Conservation (phyloP, 305 asterid genomes). For the Fraxinus baroniana region DNA sequence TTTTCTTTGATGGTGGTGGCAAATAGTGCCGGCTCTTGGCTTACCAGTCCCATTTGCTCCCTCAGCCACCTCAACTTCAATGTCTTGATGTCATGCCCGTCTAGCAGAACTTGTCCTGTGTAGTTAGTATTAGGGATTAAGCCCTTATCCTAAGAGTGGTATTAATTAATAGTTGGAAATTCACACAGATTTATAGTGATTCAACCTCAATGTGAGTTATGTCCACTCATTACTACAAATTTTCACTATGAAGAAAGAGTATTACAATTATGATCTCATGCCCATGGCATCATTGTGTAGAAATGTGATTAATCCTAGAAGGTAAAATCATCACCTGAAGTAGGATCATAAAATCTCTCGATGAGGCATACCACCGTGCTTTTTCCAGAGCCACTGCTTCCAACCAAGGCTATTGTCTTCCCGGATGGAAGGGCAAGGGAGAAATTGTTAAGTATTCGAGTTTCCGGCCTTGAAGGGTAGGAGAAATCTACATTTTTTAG, state of each 20-base stretch:
- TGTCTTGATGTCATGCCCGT: conserved; percentile 76
- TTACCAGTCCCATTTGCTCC: conserved; percentile 92
- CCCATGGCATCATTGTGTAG: background rate
- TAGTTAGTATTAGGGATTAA: background rate
- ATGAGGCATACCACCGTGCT: conserved; percentile 55
- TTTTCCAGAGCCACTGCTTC: conserved; percentile 64
- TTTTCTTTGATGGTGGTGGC: conserved; percentile 91
- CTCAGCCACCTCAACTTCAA: conserved; percentile 85
- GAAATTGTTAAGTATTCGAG: conserved; percentile 41
- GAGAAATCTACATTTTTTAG: conserved; percentile 45
- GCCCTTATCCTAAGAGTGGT: background rate
- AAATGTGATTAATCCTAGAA: background rate
- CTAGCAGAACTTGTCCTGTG: conserved; percentile 83
- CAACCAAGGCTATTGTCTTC: conserved; percentile 55
- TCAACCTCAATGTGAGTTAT: background rate
- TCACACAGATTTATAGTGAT: background rate
- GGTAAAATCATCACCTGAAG: conserved; percentile 30
- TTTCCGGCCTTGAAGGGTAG: conserved; percentile 58
- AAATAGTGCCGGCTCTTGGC: conserved; percentile 97
- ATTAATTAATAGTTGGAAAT: background rate
- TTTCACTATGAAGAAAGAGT: background rate
- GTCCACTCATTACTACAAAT: background rate
- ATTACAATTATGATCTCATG: background rate
- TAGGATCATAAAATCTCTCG: conserved; percentile 57
- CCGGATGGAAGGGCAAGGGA: conserved; percentile 47